These are phyloP conservation scores for Penicillium capsulatum DNA, from an alignment of 2,329 filamentous ascomycete species.

Conservation along the genomic window DNA sequence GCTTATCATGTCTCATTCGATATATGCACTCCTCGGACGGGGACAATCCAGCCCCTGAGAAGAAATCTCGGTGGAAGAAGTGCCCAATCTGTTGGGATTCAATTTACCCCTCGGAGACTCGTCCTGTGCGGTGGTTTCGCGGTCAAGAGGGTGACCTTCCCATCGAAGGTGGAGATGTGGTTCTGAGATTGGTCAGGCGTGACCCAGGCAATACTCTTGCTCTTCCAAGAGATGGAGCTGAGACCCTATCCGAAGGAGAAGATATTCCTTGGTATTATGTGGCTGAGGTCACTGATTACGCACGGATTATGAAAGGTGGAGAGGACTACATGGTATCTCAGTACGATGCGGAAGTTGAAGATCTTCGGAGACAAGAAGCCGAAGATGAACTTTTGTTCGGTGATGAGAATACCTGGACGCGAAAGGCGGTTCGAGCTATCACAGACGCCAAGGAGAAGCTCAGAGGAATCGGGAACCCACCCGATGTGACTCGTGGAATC, in stretches of 20 bases:
- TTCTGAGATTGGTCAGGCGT: conserved; percentile 79
- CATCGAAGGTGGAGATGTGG: conserved; percentile 79
- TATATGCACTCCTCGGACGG: conserved; percentile 88
- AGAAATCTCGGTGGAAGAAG: conserved; percentile 79
- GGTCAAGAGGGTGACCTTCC: conserved; percentile 81
- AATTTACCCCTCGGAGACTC: conserved; percentile 85
- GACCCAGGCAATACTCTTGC: conserved; percentile 78
- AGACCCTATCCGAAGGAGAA: conserved; percentile 63
- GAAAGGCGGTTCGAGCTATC: conserved; percentile 73
- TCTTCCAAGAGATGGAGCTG: conserved; percentile 75
- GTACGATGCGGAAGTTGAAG: conserved; percentile 72
- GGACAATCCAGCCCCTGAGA: conserved; percentile 60
- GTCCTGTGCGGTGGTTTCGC: conserved; percentile 84
- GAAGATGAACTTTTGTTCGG: conserved; percentile 91
- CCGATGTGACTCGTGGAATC: conserved; percentile 50
- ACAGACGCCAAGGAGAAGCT: conserved; percentile 71
- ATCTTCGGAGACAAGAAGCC: conserved; percentile 70
- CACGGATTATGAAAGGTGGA: conserved; percentile 90
- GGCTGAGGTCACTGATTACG: conserved; percentile 90
- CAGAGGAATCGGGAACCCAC: conserved; percentile 62
- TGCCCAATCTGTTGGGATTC: conserved; percentile 94
- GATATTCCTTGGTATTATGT: conserved; percentile 94
- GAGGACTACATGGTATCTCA: conserved; percentile 80
- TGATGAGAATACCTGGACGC: conserved; percentile 89
- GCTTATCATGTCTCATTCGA: conserved; percentile 83